Base-by-base conservation (phyloP, 2,329 filamentous ascomycete genomes). In the Neofusicoccum kwambonambiense region DNA sequence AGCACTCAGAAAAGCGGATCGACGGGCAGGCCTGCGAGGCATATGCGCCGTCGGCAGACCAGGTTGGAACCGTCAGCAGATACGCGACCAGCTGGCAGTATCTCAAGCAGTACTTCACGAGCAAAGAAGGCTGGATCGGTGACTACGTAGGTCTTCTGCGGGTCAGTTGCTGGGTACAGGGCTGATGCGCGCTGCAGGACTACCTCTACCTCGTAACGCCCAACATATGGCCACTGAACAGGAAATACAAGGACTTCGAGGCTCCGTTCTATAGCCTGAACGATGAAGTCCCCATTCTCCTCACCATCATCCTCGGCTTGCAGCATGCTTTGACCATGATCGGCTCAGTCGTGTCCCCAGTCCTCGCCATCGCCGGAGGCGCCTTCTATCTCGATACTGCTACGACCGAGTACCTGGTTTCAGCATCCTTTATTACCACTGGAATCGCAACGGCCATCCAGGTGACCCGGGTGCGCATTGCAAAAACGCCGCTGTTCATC, bases 61-160 rank as follows among this genome's bases (percentile, higher is more conserved):
- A 13, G 5, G 9, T 42, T 7, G 54, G 54, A 35, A 12, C 37
- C 6, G 41, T 45, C 34, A 7, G 13, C 17, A 19, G 37, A 7
- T 57, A 31, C 19, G 8, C 37, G 15, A 13, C 37, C 12, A 22
- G 54, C 19, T 34, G 54, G 54, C 54, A 57, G 41, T 31, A 17
- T 37, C 37, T 57, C 17, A 57, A 57, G 22, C 54, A 17, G 8
- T 31, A 57, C 22, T 42, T 45, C 54, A 57, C 54, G 2, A 57
- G 54, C n/a, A 57, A 19, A 9, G 75, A 77, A 67, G 75, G 77
- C 2, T 79, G 76, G 75, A 62, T 78, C 56, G 77, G 77, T 12
- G 73, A 78, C 69, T 78, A 79, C 70, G 77, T 78, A 68, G 31
- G 69, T 64, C 50, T 7, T 50, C n/a, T 42, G 8, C 27, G 9